Percentiles rank a stretch among this genome's conserved stretches.
These are phyloP conservation scores for Lichtheimia ramosa DNA, from an alignment of 371 early-diverging fungal genomes.

Conservation along the genomic window DNA sequence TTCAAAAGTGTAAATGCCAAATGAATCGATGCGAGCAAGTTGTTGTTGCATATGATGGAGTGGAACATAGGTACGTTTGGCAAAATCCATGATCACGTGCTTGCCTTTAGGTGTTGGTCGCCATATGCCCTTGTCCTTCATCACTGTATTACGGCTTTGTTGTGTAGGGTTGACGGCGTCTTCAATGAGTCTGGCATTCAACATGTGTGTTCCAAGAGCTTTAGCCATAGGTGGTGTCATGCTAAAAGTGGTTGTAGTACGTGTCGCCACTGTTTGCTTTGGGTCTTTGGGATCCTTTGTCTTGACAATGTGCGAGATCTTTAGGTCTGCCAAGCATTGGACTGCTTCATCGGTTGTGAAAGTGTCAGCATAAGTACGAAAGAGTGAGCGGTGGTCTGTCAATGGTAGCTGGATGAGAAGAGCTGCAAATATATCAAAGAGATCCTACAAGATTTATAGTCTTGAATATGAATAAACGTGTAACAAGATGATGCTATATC, in stretches of 20 bases:
- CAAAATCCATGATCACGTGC: slow-evolving; percentile 47
- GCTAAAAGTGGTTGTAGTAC: slow-evolving; percentile 53
- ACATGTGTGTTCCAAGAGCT: slow-evolving; percentile 53
- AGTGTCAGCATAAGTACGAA: slow-evolving; percentile 53
- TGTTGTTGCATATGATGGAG: slow-evolving; percentile 28
- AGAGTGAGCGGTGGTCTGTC: slow-evolving; percentile 45
- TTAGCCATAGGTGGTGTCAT: slow-evolving; percentile 57
- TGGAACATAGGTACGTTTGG: slow-evolving; percentile 33
- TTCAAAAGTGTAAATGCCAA: slow-evolving; percentile 34
- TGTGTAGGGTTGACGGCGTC: slow-evolving; percentile 42
- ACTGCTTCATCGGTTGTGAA: slow-evolving; percentile 64
- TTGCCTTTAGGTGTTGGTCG: slow-evolving; percentile 55
- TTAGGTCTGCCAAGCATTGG: slow-evolving; percentile 42
- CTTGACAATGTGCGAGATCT: slow-evolving; percentile 54
- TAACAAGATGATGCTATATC: background rate
- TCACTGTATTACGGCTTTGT: slow-evolving; percentile 30
- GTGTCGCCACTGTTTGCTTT: slow-evolving; percentile 41
- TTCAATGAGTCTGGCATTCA: slow-evolving; percentile 58
- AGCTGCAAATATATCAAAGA: slow-evolving; percentile 47
- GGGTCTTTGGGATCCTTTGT: slow-evolving; percentile 52
- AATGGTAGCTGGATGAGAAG: slow-evolving; percentile 41
- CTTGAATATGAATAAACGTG: background rate
- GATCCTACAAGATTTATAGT: slow-evolving; percentile 35
- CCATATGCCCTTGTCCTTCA: slow-evolving; percentile 56
- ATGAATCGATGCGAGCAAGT: slow-evolving; percentile 24